Evolutionary conservation across 768 basidiomycete species (phyloP), one percentile per base, ranked within the genome.

Genomic region (Tephrocybe sp.): DNA sequence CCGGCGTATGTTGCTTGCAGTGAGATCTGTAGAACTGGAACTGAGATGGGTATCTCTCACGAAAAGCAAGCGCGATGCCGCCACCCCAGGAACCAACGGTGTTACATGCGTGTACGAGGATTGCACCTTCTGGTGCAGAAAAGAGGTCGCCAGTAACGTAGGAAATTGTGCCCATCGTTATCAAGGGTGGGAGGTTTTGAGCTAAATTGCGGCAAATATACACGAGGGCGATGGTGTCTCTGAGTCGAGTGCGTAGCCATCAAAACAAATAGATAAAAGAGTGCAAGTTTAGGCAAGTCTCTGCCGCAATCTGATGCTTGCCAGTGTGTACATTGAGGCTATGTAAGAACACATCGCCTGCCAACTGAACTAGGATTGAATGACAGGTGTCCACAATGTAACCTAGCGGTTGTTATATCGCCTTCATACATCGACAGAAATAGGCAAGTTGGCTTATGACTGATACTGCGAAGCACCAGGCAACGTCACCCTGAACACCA

Each of bases 401-500:
- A 5, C 27, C n/a, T n/a, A n/a, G n/a, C n/a, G n/a, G n/a, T n/a
- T n/a, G n/a, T n/a, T n/a, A n/a, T n/a, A n/a, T n/a, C n/a, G n/a
- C n/a, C n/a, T n/a, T n/a, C n/a, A n/a, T n/a, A n/a, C 27, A 11
- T 29, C 27, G 5, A 11, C 27, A 29, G 27, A 29, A 29, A 18
- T 18, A 16, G 16, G 37, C 15, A 38, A 16, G 37, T 38, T 38
- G 10, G 37, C 13, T 15, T 34, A 34, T 15, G 33, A 34, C 9
- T 34, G 33, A n/a, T 34, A 34, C 33, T n/a, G n/a, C n/a, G n/a
- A n/a, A n/a, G 62, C 69, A 4, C 68, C 69, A 23, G 83, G 74
- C 6, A 85, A 65, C 1, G 83, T 85, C 1, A 84, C 70, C 34
- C 83, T 64, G 67, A 76, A 85, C 1, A 84, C 83, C 54, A 84